A percentile compares a stretch with the other conserved stretches of the same genome.
These are phyloP conservation scores for Evernia prunastri DNA, from an alignment of 495 filamentous ascomycete genomes.

Conservation along the genomic window DNA sequence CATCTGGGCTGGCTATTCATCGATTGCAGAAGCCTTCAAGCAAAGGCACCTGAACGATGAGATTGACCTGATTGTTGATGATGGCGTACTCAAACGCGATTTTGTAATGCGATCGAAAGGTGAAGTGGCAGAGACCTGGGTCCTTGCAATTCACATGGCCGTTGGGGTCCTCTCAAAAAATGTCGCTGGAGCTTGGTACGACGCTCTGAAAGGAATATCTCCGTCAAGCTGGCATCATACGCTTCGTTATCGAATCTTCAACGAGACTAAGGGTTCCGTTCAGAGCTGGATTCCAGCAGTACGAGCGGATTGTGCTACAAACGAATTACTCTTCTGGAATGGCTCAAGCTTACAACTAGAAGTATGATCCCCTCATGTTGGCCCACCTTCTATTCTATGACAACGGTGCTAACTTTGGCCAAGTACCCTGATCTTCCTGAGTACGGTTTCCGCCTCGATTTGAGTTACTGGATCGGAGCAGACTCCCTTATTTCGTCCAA, in stretches of 20 bases:
- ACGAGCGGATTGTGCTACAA: conserved; percentile 10
- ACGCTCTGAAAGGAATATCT: conserved; percentile 6
- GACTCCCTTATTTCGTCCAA: neutral
- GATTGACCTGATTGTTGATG: conserved; percentile 8
- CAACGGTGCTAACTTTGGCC: neutral
- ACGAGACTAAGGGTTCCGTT: conserved; percentile 10
- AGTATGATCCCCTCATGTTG: neutral
- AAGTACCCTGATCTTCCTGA: conserved; percentile 20
- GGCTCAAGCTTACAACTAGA: neutral
- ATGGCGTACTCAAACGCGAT: conserved; percentile 10
- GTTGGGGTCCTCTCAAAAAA: conserved; percentile 11
- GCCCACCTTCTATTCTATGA: neutral
- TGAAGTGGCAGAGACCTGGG: conserved; percentile 15
- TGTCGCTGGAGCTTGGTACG: conserved; percentile 12
- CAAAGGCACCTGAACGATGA: conserved; percentile 1
- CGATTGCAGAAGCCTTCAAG: conserved; percentile 10
- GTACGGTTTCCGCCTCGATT: conserved; percentile 4
- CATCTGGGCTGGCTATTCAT: conserved; percentile 13
- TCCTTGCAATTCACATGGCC: conserved; percentile 14
- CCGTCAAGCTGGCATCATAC: conserved; percentile 9
- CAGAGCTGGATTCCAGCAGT: conserved; percentile 14
- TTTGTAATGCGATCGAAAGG: conserved; percentile 4
- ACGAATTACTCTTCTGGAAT: neutral
- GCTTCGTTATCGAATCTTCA: conserved; percentile 11
- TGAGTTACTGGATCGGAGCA: conserved; percentile 1